Evolutionary conservation across 108 stramenopile genomes (phyloP).

Genomic region (Nannochloropsis granulata): DNA sequence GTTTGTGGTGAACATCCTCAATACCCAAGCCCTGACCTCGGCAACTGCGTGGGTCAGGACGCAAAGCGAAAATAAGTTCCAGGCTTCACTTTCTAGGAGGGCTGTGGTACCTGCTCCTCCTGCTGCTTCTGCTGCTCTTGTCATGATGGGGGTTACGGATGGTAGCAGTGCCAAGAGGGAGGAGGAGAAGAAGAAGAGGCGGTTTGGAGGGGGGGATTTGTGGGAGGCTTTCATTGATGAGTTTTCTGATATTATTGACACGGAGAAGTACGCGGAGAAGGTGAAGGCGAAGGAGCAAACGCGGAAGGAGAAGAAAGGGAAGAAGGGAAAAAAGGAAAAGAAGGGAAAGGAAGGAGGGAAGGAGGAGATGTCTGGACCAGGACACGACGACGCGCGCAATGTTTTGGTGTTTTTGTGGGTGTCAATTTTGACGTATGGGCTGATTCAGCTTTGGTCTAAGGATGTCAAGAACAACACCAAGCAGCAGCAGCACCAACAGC

Average conservation of each 20-base stretch:
- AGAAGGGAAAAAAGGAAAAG: neutral
- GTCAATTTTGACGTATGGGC: neutral
- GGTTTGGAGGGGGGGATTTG: neutral
- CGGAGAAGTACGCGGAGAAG: neutral
- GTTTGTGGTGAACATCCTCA: conserved; percentile 14
- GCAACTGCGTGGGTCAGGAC: neutral
- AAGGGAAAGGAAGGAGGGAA: neutral
- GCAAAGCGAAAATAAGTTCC: neutral
- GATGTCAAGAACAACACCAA: neutral
- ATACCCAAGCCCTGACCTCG: conserved; percentile 11
- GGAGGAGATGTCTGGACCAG: neutral
- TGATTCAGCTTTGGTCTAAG: neutral
- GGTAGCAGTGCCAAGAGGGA: neutral
- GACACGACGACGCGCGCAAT: neutral
- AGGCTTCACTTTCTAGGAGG: neutral
- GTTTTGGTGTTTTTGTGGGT: neutral
- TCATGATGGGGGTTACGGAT: neutral
- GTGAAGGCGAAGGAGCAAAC: neutral
- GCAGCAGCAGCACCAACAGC: too few relatives aligned
- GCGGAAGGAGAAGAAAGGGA: neutral
- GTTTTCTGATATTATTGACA: neutral
- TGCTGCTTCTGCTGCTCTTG: neutral
- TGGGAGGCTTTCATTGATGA: neutral
- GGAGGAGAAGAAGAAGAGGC: neutral
- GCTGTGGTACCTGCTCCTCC: neutral